Evolutionary conservation across 2,329 filamentous ascomycete species (phyloP), one percentile per base, ranked within the genome.

Genomic region (Byssochlamys sp.): DNA sequence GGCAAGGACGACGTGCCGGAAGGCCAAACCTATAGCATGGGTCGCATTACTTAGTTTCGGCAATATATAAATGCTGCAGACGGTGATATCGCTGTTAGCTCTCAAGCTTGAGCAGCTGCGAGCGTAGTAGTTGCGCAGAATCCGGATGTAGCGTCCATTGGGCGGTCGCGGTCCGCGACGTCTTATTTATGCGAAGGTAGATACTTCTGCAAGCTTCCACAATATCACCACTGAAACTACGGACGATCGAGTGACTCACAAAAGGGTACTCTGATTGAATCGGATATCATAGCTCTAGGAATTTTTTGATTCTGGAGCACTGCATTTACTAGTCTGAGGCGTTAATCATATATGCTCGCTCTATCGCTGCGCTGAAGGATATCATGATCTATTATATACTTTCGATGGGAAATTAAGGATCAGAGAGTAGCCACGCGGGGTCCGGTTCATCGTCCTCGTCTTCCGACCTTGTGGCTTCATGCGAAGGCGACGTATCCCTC

Each of bases 361-460:
- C 6, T 45, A 45, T 45, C n/a, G n/a, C 2, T 45, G 39, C n/a
- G 19, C 19, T 45, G 19, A 45, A 6, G 39, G 39, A 45, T 45
- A 45, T 45, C 39, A 45, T 45, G 14, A 19, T 45, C 39, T 19
- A 45, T 45, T n/a, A 54, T 39, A 7, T n/a, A 45, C 5, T 7
- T 39, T 6, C 6, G 27, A 10, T 28, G 26, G 14, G 27, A 45
- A 6, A 3, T 27, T 62, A 65, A 54, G 62, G 57, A 57, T 67
- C 65, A 39, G 71, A 73, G 26, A 77, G 67, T 27, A 77, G 61
- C 67, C 75, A 75, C 14, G 74, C 69, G 28, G 74, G 75, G 63
- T 77, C 75, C 5, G 75, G 75, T 19, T 75, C 75, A 57, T 77
- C 70, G 59, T 74, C 73, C 45, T 77, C 71, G 14, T 69, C 70